A percentile compares a stretch with the other conserved stretches of the same genome.
These are phyloP conservation scores for Coffea eugenioides DNA, from an alignment of 257 asterid species.

Conservation along the genomic window DNA sequence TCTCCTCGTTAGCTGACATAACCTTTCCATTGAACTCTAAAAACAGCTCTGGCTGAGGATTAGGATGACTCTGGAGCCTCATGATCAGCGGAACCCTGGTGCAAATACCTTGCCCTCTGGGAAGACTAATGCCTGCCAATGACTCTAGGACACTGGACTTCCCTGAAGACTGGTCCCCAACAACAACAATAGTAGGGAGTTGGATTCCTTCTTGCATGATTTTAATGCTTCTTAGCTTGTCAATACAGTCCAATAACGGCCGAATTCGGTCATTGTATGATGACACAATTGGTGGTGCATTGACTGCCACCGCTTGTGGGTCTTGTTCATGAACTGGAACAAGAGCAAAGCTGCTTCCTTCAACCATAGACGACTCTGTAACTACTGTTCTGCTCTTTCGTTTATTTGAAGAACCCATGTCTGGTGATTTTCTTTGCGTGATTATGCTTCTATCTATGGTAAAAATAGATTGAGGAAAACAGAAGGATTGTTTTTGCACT, in stretches of 20 bases:
- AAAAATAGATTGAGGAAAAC: too few species aligned
- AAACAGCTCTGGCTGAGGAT: background rate
- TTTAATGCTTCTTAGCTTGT: conserved; percentile 13
- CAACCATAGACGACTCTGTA: too few species aligned
- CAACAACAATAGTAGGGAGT: conserved; percentile 24
- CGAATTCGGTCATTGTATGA: conserved; percentile 7
- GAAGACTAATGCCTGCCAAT: conserved; percentile 18
- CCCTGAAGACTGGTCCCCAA: conserved; percentile 25
- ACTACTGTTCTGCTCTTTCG: too few species aligned
- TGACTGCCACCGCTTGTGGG: too few species aligned
- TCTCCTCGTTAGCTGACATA: background rate
- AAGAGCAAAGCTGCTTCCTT: too few species aligned
- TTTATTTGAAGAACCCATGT: too few species aligned
- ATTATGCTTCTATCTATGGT: too few species aligned
- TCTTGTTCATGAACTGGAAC: too few species aligned
- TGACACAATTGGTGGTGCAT: background rate
- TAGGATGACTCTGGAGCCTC: conserved; percentile 16
- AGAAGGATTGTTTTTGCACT: too few species aligned
- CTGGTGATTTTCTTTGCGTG: too few species aligned
- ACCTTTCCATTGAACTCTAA: background rate
- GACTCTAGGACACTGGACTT: conserved; percentile 24
- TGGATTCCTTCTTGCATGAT: conserved; percentile 24
- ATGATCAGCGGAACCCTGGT: conserved; percentile 21
- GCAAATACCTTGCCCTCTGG: conserved; percentile 21
- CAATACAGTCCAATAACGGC: conserved; percentile 11